Base-by-base conservation (phyloP, 495 filamentous ascomycete genomes). In the Neurospora cerealis region DNA sequence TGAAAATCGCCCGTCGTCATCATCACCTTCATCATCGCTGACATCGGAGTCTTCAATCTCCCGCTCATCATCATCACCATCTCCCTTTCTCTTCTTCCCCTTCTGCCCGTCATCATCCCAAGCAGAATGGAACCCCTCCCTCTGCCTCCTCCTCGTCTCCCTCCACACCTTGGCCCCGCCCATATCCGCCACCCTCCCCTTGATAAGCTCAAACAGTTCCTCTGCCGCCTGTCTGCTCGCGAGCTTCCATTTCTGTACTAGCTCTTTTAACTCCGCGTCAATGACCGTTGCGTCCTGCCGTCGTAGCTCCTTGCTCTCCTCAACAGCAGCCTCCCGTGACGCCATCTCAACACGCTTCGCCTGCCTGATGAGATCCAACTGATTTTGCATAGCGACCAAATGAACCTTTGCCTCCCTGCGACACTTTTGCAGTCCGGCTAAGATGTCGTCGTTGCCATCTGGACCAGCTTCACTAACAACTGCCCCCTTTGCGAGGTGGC, bases 131-230 rank as follows among this genome's bases (percentile, higher is more conserved):
- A 71, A 60, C 32, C 34, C 46, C 46, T 46, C 69, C 42, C 34
- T 6, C 73, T 74, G 66, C 71, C 74, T 21, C 69, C 73, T 72
- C 70, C 74, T 34, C 32, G 44, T 78, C 73, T 71, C 76, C 71
- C 74, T 75, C 79, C 79, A 79, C 15, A 76, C 78, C 74, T 73
- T 73, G 36, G 42, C 77, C 9, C 76, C 78, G 5, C 79, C 79
- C 77, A 79, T 80, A 46, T 72, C 72, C 11, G 75, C 78, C 36
- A 80, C 77, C 71, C 79, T 17, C 10, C 72, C 76, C 34, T 73
- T 75, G 15, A 81, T 71, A 32, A 81, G 15, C 71, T 75, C 78
- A 74, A 80, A 81, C 54, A 81, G 19, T 38, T 81, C 78, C 66
- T 81, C 79, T 38, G 79, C 78, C 21, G 79, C 79, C 32, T 71